Percentiles rank a stretch among this genome's conserved stretches.
Evolutionary conservation across 352 stramenopile species (phyloP).

Genomic region (Phytophthora hibernalis): DNA sequence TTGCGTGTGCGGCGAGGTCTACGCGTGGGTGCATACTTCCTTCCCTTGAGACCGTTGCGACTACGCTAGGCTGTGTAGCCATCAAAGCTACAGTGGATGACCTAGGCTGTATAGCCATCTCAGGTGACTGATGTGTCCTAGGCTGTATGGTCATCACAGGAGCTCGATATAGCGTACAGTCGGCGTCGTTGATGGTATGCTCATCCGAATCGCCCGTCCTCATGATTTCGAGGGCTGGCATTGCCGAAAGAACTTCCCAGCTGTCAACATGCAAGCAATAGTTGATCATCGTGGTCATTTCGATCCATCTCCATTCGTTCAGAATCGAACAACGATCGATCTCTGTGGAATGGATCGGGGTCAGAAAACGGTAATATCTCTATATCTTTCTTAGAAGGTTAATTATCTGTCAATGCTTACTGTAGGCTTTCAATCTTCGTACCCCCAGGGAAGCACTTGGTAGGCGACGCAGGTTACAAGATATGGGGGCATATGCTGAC

Average conservation of each 20-base stretch:
- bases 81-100: too few species aligned
- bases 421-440: background rate
- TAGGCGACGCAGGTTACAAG: conserved; percentile 10
- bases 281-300: conserved; percentile 17
- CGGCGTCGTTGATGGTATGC: conserved; percentile 12
- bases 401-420: conserved; percentile 1
- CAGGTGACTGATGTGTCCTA: too few species aligned
- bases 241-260: conserved; percentile 23
- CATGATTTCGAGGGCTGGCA: conserved; percentile 30
- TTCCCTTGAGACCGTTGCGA: conserved; percentile 1
- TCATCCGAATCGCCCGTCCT: conserved; percentile 20
- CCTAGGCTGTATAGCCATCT: too few species aligned
- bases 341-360: conserved; percentile 26
- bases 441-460: conserved; percentile 15
- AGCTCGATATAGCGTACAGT: too few species aligned
- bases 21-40: too few species aligned
- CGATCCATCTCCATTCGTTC: conserved; percentile 23
- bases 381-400: too few species aligned
- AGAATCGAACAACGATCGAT: conserved; percentile 28
- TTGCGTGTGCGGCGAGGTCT: too few species aligned
- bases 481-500: conserved; percentile 8
- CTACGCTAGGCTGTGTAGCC: background rate
- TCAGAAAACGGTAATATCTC: conserved; percentile 23
- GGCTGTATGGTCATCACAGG: too few species aligned
- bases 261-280: conserved; percentile 26